Evolutionary conservation across 2,329 filamentous ascomycete species (phyloP).

Genomic region (Trichoderma atrobrunneum): DNA sequence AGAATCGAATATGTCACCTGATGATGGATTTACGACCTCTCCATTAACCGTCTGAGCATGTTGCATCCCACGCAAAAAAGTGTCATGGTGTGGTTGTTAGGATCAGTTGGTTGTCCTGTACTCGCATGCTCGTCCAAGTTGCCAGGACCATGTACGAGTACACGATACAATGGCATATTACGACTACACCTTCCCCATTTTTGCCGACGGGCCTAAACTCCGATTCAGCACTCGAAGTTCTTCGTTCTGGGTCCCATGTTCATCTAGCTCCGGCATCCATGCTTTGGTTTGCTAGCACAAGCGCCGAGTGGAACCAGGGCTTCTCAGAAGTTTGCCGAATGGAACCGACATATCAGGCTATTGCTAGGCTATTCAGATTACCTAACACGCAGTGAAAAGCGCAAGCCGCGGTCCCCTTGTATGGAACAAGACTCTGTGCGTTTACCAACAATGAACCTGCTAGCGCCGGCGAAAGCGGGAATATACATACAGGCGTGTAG

Average conservation of each 20-base stretch:
- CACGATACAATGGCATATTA: neutral
- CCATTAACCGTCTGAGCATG: neutral
- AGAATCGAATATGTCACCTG: neutral
- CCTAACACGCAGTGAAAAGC: neutral
- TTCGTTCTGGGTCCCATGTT: neutral
- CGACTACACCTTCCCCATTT: conserved; percentile 10
- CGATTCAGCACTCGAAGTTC: conserved; percentile 9
- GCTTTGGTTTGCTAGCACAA: conserved; percentile 10
- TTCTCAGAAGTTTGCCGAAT: conserved; percentile 16
- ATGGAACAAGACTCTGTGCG: neutral
- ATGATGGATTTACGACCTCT: neutral
- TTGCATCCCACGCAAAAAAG: neutral
- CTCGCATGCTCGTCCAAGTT: neutral
- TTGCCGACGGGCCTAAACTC: conserved; percentile 18
- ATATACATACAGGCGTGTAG: neutral
- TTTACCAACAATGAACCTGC: conserved; percentile 4
- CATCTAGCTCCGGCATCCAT: conserved; percentile 17
- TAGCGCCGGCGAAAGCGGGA: conserved; percentile 17
- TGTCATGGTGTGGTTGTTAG: neutral
- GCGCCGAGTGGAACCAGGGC: conserved; percentile 15
- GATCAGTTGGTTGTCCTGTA: neutral
- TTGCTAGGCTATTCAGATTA: conserved; percentile 7
- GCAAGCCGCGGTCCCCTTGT: neutral
- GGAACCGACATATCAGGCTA: conserved; percentile 12
- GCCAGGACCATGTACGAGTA: neutral